These are phyloP conservation scores for Pseudevernia furfuracea DNA, from an alignment of 495 filamentous ascomycete species.

Conservation along the genomic window DNA sequence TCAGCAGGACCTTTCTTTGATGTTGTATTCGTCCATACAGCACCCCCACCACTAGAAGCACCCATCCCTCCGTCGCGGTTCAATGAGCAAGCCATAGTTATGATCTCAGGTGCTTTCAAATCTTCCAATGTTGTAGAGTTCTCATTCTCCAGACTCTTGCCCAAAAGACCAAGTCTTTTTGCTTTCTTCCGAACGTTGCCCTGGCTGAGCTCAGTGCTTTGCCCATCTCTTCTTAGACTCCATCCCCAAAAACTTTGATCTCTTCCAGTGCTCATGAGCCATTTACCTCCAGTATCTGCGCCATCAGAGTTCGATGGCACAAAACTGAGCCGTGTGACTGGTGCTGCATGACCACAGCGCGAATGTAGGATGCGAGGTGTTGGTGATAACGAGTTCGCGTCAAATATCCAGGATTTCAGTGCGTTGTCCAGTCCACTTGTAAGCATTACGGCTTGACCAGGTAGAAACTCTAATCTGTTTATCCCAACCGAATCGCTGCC, in stretches of 20 bases:
- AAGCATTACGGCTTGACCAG: slow-evolving; percentile 83
- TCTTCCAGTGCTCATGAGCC: slow-evolving; percentile 80
- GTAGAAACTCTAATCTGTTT: slow-evolving; percentile 78
- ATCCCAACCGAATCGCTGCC: slow-evolving; percentile 53
- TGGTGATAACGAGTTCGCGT: slow-evolving; percentile 75
- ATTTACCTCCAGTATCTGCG: slow-evolving; percentile 82
- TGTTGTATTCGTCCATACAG: slow-evolving; percentile 66
- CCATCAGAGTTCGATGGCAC: slow-evolving; percentile 80
- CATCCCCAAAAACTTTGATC: slow-evolving; percentile 92
- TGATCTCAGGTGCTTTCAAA: slow-evolving; percentile 83
- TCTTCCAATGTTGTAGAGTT: slow-evolving; percentile 55
- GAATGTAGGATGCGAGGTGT: slow-evolving; percentile 76
- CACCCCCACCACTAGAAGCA: slow-evolving; percentile 55
- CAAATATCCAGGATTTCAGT: slow-evolving; percentile 90
- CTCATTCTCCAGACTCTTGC: slow-evolving; percentile 32
- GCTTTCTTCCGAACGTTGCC: slow-evolving; percentile 73
- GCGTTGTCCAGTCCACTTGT: slow-evolving; percentile 90
- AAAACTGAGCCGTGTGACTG: slow-evolving; percentile 72
- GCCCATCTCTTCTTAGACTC: slow-evolving; percentile 88
- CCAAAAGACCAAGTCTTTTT: slow-evolving; percentile 67
- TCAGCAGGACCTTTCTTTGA: slow-evolving; percentile 47
- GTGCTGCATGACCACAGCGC: slow-evolving; percentile 78
- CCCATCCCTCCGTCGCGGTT: slow-evolving; percentile 93
- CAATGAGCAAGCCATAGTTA: slow-evolving; percentile 78
- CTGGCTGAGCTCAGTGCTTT: slow-evolving; percentile 89